A percentile compares a stretch with the other conserved stretches of the same genome.
These are phyloP conservation scores for Kurtzmaniella natalensis DNA, from an alignment of 1,139 yeast species.

Conservation along the genomic window DNA sequence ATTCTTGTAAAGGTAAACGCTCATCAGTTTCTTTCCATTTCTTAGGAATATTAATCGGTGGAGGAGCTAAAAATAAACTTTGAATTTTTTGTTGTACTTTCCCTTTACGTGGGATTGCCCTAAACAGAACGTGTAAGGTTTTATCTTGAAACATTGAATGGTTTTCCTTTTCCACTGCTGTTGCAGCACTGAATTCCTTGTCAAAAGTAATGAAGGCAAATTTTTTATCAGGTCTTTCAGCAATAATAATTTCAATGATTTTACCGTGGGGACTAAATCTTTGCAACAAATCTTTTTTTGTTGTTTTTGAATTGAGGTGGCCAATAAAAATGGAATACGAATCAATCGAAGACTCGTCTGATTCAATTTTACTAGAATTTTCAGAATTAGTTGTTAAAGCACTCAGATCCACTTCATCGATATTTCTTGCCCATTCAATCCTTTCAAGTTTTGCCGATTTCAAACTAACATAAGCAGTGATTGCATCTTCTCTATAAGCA, in stretches of 20 bases:
- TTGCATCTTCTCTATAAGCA: conserved; percentile 87
- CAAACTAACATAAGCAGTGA: conserved; percentile 73
- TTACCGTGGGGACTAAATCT: conserved; percentile 68
- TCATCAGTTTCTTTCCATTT: conserved; percentile 13
- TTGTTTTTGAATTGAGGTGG: conserved; percentile 53
- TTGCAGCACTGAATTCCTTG: conserved; percentile 70
- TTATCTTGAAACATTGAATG: conserved; percentile 68
- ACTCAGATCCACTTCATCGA: conserved; percentile 31
- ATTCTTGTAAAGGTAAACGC: conserved; percentile 1
- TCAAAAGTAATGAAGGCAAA: conserved; percentile 71
- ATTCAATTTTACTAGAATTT: no score
- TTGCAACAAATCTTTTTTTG: conserved; percentile 48
- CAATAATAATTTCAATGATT: conserved; percentile 49
- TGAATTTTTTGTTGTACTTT: conserved; percentile 4
- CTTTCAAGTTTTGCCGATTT: conserved; percentile 48
- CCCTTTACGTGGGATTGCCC: conserved; percentile 46
- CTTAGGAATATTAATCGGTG: conserved; percentile 60
- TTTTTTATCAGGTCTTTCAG: conserved; percentile 45
- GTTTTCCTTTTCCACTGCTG: conserved; percentile 78
- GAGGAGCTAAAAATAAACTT: conserved; percentile 54
- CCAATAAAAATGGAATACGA: conserved; percentile 74
- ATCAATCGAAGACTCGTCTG: conserved; percentile 51
- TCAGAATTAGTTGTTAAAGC: no score
- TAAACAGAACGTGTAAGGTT: conserved; percentile 81
- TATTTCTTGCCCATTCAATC: conserved; percentile 85